Percentiles rank a stretch among this genome's conserved stretches.
Evolutionary conservation across 164 flowering plant species (phyloP).

Genomic region (Kalanchoe fedtschenkoi): DNA sequence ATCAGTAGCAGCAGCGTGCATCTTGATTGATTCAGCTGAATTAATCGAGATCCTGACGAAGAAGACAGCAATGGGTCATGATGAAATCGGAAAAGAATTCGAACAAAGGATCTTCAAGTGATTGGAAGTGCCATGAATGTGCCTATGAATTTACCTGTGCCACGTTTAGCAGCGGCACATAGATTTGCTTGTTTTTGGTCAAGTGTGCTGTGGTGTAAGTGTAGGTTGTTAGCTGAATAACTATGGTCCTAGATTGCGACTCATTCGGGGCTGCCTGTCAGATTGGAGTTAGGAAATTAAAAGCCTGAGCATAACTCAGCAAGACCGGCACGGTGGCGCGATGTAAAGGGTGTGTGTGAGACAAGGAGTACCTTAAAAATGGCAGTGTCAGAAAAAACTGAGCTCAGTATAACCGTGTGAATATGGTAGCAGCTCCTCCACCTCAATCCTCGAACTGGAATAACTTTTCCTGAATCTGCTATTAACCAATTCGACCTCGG

Average conservation of each 20-base stretch:
- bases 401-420: slow-evolving; percentile 71
- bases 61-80: background rate
- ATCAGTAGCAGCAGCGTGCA: background rate
- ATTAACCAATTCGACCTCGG: slow-evolving; percentile 55
- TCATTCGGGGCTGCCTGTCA: background rate
- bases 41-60: background rate
- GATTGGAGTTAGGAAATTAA: background rate
- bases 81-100: background rate
- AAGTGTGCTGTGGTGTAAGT: background rate
- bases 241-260: background rate
- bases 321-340: too few species aligned
- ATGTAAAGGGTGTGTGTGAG: slow-evolving; percentile 11
- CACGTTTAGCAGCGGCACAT: background rate
- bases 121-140: background rate
- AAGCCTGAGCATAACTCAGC: background rate
- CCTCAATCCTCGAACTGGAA: slow-evolving; percentile 57
- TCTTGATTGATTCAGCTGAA: background rate
- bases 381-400: slow-evolving; percentile 39
- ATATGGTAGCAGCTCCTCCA: slow-evolving; percentile 60
- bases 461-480: slow-evolving; percentile 37
- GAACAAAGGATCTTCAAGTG: too few species aligned
- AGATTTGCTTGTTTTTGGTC: background rate
- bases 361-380: slow-evolving; percentile 17
- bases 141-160: background rate
- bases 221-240: background rate